A percentile compares a stretch with the other conserved stretches of the same genome.
These are phyloP conservation scores for Plantago major DNA, from an alignment of 257 asterid genomes.

Conservation along the genomic window DNA sequence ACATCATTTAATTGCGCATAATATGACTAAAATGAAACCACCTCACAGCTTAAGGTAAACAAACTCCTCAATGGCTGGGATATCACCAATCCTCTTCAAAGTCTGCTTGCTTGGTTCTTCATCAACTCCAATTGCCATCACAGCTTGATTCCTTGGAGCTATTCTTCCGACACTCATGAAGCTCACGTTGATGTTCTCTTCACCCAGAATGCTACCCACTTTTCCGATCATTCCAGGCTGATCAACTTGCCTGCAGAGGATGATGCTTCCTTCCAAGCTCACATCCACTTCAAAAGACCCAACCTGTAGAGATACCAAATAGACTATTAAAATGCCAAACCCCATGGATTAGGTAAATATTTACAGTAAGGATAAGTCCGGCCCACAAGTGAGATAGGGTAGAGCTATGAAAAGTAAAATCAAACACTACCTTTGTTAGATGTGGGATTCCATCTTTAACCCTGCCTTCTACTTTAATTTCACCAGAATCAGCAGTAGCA, in stretches of 20 bases:
- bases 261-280: conserved; percentile 81
- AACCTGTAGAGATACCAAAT: background rate
- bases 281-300: conserved; percentile 83
- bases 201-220: conserved; percentile 83
- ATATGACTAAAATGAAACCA: background rate
- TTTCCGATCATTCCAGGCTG: conserved; percentile 98
- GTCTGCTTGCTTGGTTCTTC: conserved; percentile 83
- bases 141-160: conserved; percentile 67
- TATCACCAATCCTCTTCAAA: conserved; percentile 75
- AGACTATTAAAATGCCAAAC: no score
- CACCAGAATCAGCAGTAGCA: conserved; percentile 64
- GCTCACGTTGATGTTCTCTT: conserved; percentile 80
- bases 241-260: conserved; percentile 85
- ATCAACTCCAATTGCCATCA: conserved; percentile 97
- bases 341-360: no score
- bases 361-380: no score
- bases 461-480: conserved; percentile 65
- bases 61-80: conserved; percentile 79
- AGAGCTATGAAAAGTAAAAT: no score
- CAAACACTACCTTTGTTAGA: conserved; percentile 39
- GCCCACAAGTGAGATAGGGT: no score
- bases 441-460: conserved; percentile 84
- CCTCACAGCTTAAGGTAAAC: conserved; percentile 68
- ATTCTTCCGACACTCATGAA: conserved; percentile 98
- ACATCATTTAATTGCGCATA: no score